phyloP scores from a whole-genome alignment of 2,329 filamentous ascomycete genomes.

The Cercospora zeina region DNA sequence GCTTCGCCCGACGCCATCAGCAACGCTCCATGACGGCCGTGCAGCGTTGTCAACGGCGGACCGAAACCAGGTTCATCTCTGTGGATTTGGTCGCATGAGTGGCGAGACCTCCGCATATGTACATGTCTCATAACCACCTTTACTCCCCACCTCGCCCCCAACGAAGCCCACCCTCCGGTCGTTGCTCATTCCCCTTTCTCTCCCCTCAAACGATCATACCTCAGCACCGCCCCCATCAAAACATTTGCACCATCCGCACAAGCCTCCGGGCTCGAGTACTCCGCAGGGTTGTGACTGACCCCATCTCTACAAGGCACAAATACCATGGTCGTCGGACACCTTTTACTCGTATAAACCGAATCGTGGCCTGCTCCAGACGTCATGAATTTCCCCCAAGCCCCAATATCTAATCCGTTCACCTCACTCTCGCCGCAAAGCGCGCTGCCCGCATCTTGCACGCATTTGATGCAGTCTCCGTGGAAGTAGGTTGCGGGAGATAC shows the following conservation, averaged over 20 bases:
- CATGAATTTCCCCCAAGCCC: slow-evolving; percentile 51
- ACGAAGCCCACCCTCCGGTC: background rate
- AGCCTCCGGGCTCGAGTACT: slow-evolving; percentile 50
- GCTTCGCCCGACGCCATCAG: background rate
- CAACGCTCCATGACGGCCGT: background rate
- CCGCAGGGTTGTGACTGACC: slow-evolving; percentile 51
- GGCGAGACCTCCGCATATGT: background rate
- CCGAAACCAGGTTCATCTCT: background rate
- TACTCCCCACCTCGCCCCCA: background rate
- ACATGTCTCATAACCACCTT: background rate
- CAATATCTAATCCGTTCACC: slow-evolving; percentile 41
- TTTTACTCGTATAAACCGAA: slow-evolving; percentile 48
- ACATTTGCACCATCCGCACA: slow-evolving; percentile 53
- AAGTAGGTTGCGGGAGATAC: slow-evolving; percentile 64
- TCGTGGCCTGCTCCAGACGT: slow-evolving; percentile 67
- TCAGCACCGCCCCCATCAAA: slow-evolving; percentile 52
- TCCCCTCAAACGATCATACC: slow-evolving; percentile 51
- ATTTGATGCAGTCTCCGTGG: slow-evolving; percentile 65
- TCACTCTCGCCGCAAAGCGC: slow-evolving; percentile 57
- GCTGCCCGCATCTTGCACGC: slow-evolving; percentile 61
- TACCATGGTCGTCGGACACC: slow-evolving; percentile 52
- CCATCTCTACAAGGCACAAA: slow-evolving; percentile 52
- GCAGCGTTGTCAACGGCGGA: background rate
- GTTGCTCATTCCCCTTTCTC: slow-evolving; percentile 28
- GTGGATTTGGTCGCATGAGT: background rate